Evolutionary conservation across 345 rosid genomes (phyloP).

Genomic region (Nasturtium officinale): DNA sequence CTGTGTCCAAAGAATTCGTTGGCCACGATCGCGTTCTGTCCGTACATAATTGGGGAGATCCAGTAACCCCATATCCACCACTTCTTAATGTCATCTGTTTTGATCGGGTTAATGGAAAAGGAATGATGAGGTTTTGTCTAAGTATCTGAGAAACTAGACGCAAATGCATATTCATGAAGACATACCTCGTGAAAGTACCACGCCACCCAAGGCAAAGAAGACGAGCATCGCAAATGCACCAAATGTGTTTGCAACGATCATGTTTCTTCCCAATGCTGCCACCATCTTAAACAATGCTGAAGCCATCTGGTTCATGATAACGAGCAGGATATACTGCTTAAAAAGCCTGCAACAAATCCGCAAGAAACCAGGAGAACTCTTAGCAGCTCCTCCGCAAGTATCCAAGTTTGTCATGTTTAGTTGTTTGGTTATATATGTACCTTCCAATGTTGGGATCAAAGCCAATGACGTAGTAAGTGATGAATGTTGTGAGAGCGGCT

Average conservation of each 20-base stretch:
- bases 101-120: neutral
- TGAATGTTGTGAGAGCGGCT: slow-evolving; percentile 63
- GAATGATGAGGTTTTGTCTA: neutral
- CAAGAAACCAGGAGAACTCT: slow-evolving; percentile 13
- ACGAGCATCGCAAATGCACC: slow-evolving; percentile 61
- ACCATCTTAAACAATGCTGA: slow-evolving; percentile 60
- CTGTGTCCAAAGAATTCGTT: slow-evolving; percentile 75
- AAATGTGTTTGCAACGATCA: slow-evolving; percentile 62
- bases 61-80: slow-evolving; percentile 97
- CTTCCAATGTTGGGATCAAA: slow-evolving; percentile 73
- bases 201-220: slow-evolving; percentile 64
- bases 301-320: slow-evolving; percentile 61
- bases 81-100: slow-evolving; percentile 66
- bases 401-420: neutral
- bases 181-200: slow-evolving; percentile 60
- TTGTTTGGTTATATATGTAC: slow-evolving; percentile 41
- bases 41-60: slow-evolving; percentile 81
- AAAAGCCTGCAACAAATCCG: slow-evolving; percentile 52
- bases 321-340: slow-evolving; percentile 63
- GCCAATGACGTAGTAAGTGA: slow-evolving; percentile 72
- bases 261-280: slow-evolving; percentile 62
- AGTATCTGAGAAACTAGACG: neutral
- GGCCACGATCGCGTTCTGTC: slow-evolving; percentile 62
- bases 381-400: slow-evolving; percentile 9
- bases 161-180: neutral